Conservation (phyloP, 805 yeast genomes). For the Suhomyces sp. region DNA sequence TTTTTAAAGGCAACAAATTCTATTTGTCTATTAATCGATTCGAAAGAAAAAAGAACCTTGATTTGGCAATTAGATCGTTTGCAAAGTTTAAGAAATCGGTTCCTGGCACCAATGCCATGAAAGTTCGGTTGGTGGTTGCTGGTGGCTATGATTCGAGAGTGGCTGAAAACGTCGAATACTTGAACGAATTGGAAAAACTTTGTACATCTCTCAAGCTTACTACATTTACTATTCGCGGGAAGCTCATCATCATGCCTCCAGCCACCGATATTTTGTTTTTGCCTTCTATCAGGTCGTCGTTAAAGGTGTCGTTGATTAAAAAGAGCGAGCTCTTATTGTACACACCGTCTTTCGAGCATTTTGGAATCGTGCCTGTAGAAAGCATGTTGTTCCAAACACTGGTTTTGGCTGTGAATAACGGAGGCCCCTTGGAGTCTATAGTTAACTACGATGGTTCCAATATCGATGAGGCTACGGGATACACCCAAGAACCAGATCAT, state of each 20-base stretch:
- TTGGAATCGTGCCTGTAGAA: constrained; percentile 96
- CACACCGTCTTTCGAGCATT: constrained; percentile 91
- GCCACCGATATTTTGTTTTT: constrained; percentile 61
- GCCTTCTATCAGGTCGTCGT: constrained; percentile 69
- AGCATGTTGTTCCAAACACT: constrained; percentile 85
- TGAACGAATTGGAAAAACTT: constrained; percentile 54
- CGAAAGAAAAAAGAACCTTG: constrained; percentile 81
- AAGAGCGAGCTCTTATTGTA: constrained; percentile 64
- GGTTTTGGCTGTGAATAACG: constrained; percentile 81
- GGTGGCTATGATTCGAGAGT: constrained; percentile 90
- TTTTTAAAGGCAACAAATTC: constrained; percentile 37
- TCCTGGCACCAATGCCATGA: constrained; percentile 22
- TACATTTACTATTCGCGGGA: constrained; percentile 44
- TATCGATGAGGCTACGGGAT: constrained; percentile 55
- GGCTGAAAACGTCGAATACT: constrained; percentile 69
- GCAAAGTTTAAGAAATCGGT: constrained; percentile 37
- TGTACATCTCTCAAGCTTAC: constrained; percentile 44
- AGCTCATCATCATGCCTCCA: constrained; percentile 30
- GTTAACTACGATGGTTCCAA: constrained; percentile 31
- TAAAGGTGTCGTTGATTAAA: constrained; percentile 62
- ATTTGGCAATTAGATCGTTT: constrained; percentile 71
- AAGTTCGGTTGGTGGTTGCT: constrained; percentile 62
- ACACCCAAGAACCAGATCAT: constrained; percentile 48
- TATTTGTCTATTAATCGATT: constrained; percentile 83
- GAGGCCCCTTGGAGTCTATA: constrained; percentile 90